Evolutionary conservation across 176 grass and related monocot species (phyloP).

Genomic region (Oryza officinalis): DNA sequence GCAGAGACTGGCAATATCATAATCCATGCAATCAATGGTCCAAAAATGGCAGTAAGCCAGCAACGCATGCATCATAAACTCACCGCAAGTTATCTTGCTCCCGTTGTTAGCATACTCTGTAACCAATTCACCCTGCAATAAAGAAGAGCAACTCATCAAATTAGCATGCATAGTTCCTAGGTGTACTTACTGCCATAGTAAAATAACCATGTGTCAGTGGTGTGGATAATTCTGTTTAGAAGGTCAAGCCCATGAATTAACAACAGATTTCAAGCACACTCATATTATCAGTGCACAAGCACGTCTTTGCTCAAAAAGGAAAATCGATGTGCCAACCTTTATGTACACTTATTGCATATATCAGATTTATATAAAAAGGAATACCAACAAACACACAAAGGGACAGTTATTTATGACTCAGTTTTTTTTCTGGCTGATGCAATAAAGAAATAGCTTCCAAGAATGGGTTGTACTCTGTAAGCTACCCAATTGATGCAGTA

Average conservation of each 20-base stretch:
- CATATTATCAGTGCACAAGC: not conserved
- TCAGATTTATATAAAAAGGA: not conserved
- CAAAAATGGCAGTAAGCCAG: constrained; percentile 13
- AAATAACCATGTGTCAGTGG: constrained; percentile 2
- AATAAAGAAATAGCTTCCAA: not conserved
- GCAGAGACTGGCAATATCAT: constrained; percentile 4
- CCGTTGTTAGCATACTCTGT: constrained; percentile 70
- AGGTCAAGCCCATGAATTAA: constrained; percentile 11
- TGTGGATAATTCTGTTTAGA: constrained; percentile 1
- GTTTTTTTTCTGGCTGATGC: not conserved
- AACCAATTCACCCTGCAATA: constrained; percentile 82
- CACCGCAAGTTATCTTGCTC: constrained; percentile 82
- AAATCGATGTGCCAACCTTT: not conserved
- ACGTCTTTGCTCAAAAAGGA: not conserved
- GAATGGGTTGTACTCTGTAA: not conserved
- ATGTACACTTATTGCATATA: constrained; percentile 16
- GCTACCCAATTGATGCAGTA: not conserved
- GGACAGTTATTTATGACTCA: not conserved
- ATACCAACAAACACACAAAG: not conserved
- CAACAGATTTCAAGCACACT: constrained; percentile 11
- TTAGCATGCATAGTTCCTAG: not conserved
- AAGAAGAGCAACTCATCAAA: constrained; percentile 17
- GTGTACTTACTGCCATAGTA: not conserved
- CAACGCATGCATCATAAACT: constrained; percentile 35
- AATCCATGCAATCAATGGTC: constrained; percentile 4